A percentile compares a stretch with the other conserved stretches of the same genome.
phyloP scores from a whole-genome alignment of 2,329 filamentous ascomycete genomes.

The Cladophialophora psammophila region DNA sequence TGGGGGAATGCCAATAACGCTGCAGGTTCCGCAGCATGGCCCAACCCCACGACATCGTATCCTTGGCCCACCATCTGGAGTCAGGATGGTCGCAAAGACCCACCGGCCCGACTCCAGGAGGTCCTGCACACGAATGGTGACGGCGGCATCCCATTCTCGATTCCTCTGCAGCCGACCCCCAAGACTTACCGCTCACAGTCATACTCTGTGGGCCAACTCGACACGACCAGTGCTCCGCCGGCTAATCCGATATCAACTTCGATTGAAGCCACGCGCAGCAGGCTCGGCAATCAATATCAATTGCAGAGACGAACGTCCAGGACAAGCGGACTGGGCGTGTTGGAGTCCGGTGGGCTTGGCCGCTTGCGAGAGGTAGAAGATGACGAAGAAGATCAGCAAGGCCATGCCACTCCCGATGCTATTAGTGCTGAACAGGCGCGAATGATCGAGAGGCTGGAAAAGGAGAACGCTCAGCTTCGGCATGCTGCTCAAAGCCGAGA shows the following conservation, averaged over 20 bases:
- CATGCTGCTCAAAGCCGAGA: conserved; percentile 53
- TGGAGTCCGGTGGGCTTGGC: conserved; percentile 55
- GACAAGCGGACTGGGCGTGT: conserved; percentile 55
- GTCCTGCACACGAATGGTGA: conserved; percentile 72
- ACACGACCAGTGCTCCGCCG: conserved; percentile 49
- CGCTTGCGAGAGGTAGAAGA: conserved; percentile 59
- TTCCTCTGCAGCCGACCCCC: conserved; percentile 85
- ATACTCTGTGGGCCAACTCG: conserved; percentile 91
- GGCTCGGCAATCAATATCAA: conserved; percentile 62
- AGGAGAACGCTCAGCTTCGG: conserved; percentile 56
- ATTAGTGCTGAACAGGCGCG: conserved; percentile 52
- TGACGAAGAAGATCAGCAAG: conserved; percentile 47
- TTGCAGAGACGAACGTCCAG: conserved; percentile 82
- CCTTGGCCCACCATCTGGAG: conserved; percentile 85
- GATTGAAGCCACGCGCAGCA: conserved; percentile 45
- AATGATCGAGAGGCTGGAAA: conserved; percentile 55
- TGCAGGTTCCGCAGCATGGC: conserved; percentile 34
- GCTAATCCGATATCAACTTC: conserved; percentile 46
- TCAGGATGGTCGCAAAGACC: conserved; percentile 74
- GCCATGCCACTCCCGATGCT: conserved; percentile 46
- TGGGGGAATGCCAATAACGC: conserved; percentile 47
- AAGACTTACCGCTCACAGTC: conserved; percentile 96
- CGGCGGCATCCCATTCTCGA: conserved; percentile 76
- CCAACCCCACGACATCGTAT: conserved; percentile 37
- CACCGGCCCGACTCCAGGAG: conserved; percentile 75